phyloP scores from a whole-genome alignment of 495 filamentous ascomycete genomes.

The Penicillium paxilli region DNA sequence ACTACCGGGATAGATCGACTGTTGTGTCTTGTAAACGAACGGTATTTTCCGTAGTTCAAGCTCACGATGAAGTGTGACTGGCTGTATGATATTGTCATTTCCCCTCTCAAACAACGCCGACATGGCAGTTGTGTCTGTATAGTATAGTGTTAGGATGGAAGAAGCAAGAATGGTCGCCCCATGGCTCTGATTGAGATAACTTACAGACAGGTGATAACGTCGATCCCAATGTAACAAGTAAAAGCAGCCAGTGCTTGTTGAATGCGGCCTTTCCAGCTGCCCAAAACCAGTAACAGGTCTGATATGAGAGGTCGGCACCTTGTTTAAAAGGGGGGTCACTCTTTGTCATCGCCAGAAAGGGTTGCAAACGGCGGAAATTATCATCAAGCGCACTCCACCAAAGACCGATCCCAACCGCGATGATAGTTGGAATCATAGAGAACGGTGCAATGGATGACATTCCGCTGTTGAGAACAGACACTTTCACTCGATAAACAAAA shows the following conservation, averaged over 20 bases:
- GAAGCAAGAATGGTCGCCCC: no score
- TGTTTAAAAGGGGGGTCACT: conserved; percentile 4
- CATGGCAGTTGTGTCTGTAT: conserved; percentile 38
- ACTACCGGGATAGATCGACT: not conserved
- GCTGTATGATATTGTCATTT: conserved; percentile 5
- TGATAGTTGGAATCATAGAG: conserved; percentile 33
- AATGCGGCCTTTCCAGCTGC: conserved; percentile 24
- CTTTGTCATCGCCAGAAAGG: conserved; percentile 32
- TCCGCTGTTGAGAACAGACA: conserved; percentile 22
- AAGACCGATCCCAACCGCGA: conserved; percentile 27
- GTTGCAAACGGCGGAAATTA: conserved; percentile 31
- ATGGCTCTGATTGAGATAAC: conserved; percentile 7
- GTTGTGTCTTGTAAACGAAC: conserved; percentile 3
- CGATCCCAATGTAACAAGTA: conserved; percentile 24
- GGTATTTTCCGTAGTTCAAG: conserved; percentile 22
- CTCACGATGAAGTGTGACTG: conserved; percentile 11
- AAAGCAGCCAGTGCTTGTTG: conserved; percentile 34
- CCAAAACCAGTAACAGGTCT: conserved; percentile 31
- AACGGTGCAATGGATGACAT: conserved; percentile 31
- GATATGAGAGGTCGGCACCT: conserved; percentile 30
- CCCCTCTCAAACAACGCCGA: conserved; percentile 32
- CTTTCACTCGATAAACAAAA: conserved; percentile 29
- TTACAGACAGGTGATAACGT: conserved; percentile 34
- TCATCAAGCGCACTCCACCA: conserved; percentile 42
- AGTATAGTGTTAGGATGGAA: no score